These are phyloP conservation scores for Lavandula angustifolia DNA, from an alignment of 257 asterid genomes.

Conservation along the genomic window DNA sequence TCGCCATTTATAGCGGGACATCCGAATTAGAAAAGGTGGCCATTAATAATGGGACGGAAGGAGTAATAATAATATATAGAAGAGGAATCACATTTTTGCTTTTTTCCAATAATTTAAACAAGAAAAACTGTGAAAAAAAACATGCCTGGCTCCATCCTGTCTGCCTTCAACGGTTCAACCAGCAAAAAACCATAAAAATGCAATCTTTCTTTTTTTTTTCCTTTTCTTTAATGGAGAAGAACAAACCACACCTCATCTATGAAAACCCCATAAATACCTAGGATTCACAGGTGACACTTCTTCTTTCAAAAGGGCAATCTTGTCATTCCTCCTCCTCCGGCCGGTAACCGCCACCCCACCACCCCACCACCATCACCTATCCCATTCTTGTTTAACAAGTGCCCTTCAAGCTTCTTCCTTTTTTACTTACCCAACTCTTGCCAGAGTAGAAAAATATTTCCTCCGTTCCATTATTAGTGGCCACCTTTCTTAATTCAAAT, in stretches of 20 bases:
- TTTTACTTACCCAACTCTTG: not conserved
- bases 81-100: slow-evolving; percentile 7
- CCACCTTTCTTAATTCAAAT: too few species aligned
- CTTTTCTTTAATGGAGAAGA: slow-evolving; percentile 19
- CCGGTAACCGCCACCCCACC: slow-evolving; percentile 18
- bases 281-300: slow-evolving; percentile 44
- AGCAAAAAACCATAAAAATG: slow-evolving; percentile 42
- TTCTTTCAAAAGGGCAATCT: slow-evolving; percentile 43
- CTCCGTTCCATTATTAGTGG: too few species aligned
- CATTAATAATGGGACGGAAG: too few species aligned
- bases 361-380: slow-evolving; percentile 19
- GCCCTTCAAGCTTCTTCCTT: not conserved
- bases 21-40: too few species aligned
- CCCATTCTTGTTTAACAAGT: slow-evolving; percentile 17
- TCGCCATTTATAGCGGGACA: too few species aligned
- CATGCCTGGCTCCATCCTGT: slow-evolving; percentile 91
- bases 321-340: slow-evolving; percentile 41
- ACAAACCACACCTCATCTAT: slow-evolving; percentile 41
- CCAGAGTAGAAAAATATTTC: not conserved
- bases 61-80: slow-evolving; percentile 24
- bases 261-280: slow-evolving; percentile 48
- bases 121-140: slow-evolving; percentile 37
- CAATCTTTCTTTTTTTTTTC: not conserved
- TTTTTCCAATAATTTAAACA: slow-evolving; percentile 14
- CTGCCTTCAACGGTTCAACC: slow-evolving; percentile 72